Percentiles rank a stretch among this genome's conserved stretches.
Conservation (phyloP, 2,329 filamentous ascomycete species). For the Corynespora cassiicola region DNA sequence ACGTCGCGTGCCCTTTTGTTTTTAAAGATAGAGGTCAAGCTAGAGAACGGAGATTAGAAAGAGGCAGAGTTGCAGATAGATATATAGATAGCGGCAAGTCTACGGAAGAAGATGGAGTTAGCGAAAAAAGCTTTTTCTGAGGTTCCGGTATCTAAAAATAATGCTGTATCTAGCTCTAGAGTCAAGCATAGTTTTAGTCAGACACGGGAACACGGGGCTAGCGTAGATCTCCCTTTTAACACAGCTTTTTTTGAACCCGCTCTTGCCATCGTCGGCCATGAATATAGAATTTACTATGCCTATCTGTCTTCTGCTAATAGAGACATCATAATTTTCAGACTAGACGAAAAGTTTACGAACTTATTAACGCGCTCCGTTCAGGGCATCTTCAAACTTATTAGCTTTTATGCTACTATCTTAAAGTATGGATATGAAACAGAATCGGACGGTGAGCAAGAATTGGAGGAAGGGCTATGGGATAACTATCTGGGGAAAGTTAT, state of each 20-base stretch:
- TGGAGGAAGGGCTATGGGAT: slow-evolving; percentile 6
- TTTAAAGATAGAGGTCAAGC: slow-evolving; percentile 24
- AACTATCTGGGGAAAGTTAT: slow-evolving; percentile 12
- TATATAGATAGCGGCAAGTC: slow-evolving; percentile 24
- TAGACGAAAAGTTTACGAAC: slow-evolving; percentile 13
- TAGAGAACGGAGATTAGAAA: slow-evolving; percentile 15
- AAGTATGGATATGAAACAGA: slow-evolving; percentile 14
- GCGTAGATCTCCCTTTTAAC: not conserved
- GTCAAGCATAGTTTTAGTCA: slow-evolving; percentile 7
- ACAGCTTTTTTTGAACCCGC: slow-evolving; percentile 3
- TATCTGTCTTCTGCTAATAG: slow-evolving; percentile 9
- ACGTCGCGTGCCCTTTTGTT: slow-evolving; percentile 12
- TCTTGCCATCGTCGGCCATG: slow-evolving; percentile 10
- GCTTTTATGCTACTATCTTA: slow-evolving; percentile 19
- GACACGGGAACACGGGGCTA: too few relatives aligned
- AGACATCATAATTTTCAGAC: slow-evolving; percentile 11
- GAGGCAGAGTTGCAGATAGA: slow-evolving; percentile 24
- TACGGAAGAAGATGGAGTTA: slow-evolving; percentile 23
- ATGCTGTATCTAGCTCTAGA: slow-evolving; percentile 5
- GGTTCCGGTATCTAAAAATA: slow-evolving; percentile 3
- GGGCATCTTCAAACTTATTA: slow-evolving; percentile 16
- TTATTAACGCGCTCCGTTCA: slow-evolving; percentile 10
- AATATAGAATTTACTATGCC: slow-evolving; percentile 13
- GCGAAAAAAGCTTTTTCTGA: slow-evolving; percentile 10
- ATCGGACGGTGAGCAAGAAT: slow-evolving; percentile 8